A percentile compares a stretch with the other conserved stretches of the same genome.
Conservation (phyloP, 139 green algal species). For the Eudorina sp. region DNA sequence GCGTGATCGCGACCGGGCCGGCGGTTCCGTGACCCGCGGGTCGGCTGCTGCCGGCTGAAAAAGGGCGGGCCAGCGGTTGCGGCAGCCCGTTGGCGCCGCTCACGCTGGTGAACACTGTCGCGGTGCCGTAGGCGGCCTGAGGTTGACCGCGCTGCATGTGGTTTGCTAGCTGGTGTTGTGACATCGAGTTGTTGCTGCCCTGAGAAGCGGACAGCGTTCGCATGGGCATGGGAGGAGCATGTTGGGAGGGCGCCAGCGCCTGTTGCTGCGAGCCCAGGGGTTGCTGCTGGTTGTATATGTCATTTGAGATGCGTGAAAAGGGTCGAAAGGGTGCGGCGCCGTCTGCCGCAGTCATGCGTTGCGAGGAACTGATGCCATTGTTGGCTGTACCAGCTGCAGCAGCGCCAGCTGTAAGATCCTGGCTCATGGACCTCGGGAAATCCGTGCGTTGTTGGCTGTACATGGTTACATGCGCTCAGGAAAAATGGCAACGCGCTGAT, state of each 20-base stretch:
- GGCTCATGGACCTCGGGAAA: too few relatives aligned
- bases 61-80: background rate
- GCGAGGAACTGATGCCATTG: background rate
- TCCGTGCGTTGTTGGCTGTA: conserved; percentile 12
- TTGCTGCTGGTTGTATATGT: background rate
- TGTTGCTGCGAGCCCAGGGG: background rate
- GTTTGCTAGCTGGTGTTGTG: background rate
- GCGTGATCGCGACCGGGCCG: background rate
- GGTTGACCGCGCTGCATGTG: background rate
- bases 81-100: conserved; percentile 7
- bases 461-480: background rate
- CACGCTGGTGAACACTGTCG: background rate
- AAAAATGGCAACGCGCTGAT: too few relatives aligned
- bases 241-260: background rate
- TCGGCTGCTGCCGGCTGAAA: conserved; percentile 2
- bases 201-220: conserved; percentile 14
- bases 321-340: background rate
- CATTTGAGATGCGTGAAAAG: background rate
- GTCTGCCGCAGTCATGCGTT: background rate
- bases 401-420: too few relatives aligned
- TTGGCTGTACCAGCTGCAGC: background rate
- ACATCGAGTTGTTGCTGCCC: background rate
- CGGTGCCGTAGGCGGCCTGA: background rate
- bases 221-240: background rate
- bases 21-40: conserved; percentile 3